These are phyloP conservation scores for Saturnispora serradocipensis DNA, from an alignment of 805 yeast genomes.

Conservation along the genomic window DNA sequence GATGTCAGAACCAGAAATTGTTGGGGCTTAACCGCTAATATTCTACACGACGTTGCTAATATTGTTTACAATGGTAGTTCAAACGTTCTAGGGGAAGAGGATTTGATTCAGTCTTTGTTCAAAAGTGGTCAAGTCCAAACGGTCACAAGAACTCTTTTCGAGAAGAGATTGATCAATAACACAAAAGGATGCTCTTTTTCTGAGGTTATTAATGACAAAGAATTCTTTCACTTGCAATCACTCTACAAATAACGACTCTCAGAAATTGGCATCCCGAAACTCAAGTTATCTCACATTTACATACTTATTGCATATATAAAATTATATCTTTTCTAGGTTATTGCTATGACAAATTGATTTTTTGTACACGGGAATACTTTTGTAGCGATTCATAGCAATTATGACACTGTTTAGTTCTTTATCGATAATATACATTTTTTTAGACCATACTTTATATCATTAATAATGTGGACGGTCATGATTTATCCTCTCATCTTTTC, in stretches of 20 bases:
- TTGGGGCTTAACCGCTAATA: conserved; percentile 80
- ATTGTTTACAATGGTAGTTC: conserved; percentile 35
- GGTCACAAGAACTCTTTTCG: conserved; percentile 43
- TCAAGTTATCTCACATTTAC: background rate
- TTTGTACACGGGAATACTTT: background rate
- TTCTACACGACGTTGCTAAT: conserved; percentile 60
- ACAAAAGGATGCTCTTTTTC: conserved; percentile 34
- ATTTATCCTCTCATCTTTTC: conserved; percentile 65
- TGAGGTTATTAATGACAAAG: conserved; percentile 36
- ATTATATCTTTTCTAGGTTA: background rate
- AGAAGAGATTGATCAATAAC: conserved; percentile 40
- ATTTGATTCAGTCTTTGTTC: conserved; percentile 44
- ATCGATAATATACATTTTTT: background rate
- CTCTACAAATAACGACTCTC: conserved; percentile 26
- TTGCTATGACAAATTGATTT: background rate
- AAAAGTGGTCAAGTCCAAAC: conserved; percentile 44
- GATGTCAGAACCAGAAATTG: conserved; percentile 51
- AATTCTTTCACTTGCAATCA: conserved; percentile 33
- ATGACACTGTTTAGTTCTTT: background rate
- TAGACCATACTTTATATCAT: background rate
- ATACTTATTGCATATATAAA: background rate
- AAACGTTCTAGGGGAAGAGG: conserved; percentile 51
- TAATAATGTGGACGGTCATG: background rate
- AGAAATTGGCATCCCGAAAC: too few species aligned
- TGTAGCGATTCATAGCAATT: background rate